Evolutionary conservation across 1,139 yeast genomes (phyloP).

Genomic region (Yamadazyma diddensiae): DNA sequence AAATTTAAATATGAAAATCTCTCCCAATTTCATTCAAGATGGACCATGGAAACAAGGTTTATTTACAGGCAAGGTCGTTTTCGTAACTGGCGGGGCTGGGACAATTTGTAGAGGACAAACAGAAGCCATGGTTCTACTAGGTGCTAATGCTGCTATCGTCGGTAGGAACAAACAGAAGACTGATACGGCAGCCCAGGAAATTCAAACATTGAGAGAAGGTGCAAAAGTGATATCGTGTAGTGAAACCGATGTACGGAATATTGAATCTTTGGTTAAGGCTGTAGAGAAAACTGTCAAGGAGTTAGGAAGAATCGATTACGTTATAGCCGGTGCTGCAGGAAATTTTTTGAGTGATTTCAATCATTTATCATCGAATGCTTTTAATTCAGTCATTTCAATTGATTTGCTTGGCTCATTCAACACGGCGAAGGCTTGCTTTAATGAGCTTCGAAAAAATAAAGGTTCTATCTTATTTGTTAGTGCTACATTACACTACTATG

Average conservation of each 20-base stretch:
- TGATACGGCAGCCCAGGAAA: conserved; percentile 63
- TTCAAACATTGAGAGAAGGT: conserved; percentile 55
- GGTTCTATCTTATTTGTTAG: conserved; percentile 83
- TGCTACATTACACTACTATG: conserved; percentile 87
- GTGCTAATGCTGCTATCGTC: conserved; percentile 83
- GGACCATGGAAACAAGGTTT: conserved; percentile 56
- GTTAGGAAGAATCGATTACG: conserved; percentile 77
- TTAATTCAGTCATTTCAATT: conserved; percentile 81
- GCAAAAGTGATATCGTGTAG: conserved; percentile 72
- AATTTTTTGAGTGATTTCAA: conserved; percentile 82
- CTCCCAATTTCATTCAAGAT: conserved; percentile 16
- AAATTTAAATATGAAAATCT: conserved; percentile 5
- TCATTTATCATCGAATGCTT: conserved; percentile 80
- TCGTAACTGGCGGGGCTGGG: conserved; percentile 97
- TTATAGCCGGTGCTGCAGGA: conserved; percentile 97
- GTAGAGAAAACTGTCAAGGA: conserved; percentile 61
- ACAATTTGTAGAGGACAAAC: conserved; percentile 89
- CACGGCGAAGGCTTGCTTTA: conserved; percentile 79
- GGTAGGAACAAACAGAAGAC: conserved; percentile 78
- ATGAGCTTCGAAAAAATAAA: conserved; percentile 60
- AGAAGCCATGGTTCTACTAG: conserved; percentile 78
- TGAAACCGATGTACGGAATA: conserved; percentile 74
- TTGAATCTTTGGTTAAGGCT: conserved; percentile 56
- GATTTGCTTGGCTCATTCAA: conserved; percentile 87
- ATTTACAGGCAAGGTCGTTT: conserved; percentile 81